Base-by-base conservation (phyloP, 1,284 basidiomycete species). In the Ganoderma sinense region DNA sequence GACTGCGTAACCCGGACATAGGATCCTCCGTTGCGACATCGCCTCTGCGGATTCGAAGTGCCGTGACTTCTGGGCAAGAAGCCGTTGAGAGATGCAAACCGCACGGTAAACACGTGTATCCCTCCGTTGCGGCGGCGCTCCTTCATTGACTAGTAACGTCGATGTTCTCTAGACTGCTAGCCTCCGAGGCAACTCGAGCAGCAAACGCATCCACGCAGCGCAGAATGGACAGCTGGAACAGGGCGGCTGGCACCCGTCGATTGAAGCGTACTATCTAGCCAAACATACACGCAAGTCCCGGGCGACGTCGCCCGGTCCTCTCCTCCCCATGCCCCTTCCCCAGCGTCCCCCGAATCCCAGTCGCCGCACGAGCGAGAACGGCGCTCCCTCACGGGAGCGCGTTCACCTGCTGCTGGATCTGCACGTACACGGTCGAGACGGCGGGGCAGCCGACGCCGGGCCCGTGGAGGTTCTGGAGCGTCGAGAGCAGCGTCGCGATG, bases 381-480 rank as follows among this genome's bases (percentile, higher is more conserved):
- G 23, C n/a, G 13, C 23, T 48, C 48, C 26, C 67, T 56, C 62
- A 69, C 61, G 73, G 73, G 58, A 74, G 73, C 66, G 73, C 71
- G 69, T 74, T 74, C 60, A 74, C 71, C 65, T 71, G 69, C 68
- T 79, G 75, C 67, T 79, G 78, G 68, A 83, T 81, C 33, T 78
- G 75, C 31, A 63, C 73, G 69, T 74, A 72, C 58, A 76, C 69
- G 75, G 80, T 80, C 61, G 77, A 70, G 10, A 75, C 76, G 10
- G 73, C 74, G n/a, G 80, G 80, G 74, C 79, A 81, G 62, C 80
- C 80, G 33, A 72, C 65, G 11, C 80, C 80, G 18, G 77, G 72
- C 11, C 80, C 80, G 68, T 77, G 73, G 20, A 81, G 70, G 74
- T 79, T 81, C 74, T 80, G 80, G 43, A 81, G 74, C 14, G 79